A percentile compares a stretch with the other conserved stretches of the same genome.
Conservation (phyloP, 805 yeast genomes). For the Metschnikowia vanudenii region DNA sequence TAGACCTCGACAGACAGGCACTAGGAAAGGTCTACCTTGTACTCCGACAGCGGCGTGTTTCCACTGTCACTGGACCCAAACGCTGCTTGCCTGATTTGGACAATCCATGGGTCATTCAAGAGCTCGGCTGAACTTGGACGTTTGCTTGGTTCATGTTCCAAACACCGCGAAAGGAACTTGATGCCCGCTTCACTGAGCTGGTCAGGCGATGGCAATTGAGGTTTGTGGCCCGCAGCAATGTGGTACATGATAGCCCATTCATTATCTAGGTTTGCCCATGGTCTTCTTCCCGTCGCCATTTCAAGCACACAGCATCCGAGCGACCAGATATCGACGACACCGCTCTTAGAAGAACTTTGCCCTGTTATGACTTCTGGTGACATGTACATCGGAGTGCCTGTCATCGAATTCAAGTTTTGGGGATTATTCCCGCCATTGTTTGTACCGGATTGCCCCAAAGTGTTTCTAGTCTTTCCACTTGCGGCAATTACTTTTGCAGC, state of each 20-base stretch:
- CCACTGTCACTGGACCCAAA: conserved; percentile 45
- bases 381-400: conserved; percentile 99
- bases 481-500: conserved; percentile 89
- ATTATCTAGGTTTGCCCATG: conserved; percentile 95
- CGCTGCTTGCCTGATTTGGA: conserved; percentile 65
- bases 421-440: conserved; percentile 12
- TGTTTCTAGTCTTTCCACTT: conserved; percentile 45
- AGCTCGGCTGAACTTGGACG: conserved; percentile 85
- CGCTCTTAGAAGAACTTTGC: conserved; percentile 53
- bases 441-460: conserved; percentile 7
- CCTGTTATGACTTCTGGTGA: conserved; percentile 96
- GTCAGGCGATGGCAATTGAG: conserved; percentile 75
- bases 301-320: conserved; percentile 93
- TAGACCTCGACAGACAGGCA: not conserved
- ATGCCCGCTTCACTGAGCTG: conserved; percentile 76
- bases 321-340: conserved; percentile 90
- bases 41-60: conserved; percentile 38
- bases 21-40: conserved; percentile 5
- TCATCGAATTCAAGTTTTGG: conserved; percentile 48
- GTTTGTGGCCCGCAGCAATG: conserved; percentile 92
- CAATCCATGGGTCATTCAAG: conserved; percentile 87
- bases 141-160: conserved; percentile 77
- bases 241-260: conserved; percentile 99
- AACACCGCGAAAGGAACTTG: conserved; percentile 67
- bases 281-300: conserved; percentile 94